phyloP scores from a whole-genome alignment of 2,329 filamentous ascomycete species.

The Pestalotiopsis sp. region DNA sequence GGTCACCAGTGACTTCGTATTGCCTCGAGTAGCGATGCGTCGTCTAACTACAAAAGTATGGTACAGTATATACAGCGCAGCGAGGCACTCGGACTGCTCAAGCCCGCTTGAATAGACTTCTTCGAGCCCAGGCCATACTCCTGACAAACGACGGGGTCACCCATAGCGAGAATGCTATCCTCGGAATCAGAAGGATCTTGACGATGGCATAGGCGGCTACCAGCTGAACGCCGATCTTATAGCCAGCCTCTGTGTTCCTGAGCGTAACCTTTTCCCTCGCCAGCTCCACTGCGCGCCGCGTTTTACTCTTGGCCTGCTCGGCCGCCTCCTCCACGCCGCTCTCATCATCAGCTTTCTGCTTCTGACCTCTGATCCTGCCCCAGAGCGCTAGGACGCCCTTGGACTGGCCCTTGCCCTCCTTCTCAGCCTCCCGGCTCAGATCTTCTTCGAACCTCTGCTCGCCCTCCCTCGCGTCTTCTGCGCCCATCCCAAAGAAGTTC shows the following conservation, averaged over 20 bases:
- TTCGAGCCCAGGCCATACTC: constrained; percentile 50
- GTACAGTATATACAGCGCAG: neutral
- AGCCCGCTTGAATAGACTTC: constrained; percentile 24
- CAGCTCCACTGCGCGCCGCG: constrained; percentile 23
- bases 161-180: constrained; percentile 81
- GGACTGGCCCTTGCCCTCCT: constrained; percentile 20
- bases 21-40: neutral
- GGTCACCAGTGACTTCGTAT: neutral
- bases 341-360: constrained; percentile 23
- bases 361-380: constrained; percentile 36
- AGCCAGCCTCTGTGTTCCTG: constrained; percentile 36
- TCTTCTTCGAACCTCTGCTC: constrained; percentile 22
- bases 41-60: neutral
- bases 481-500: constrained; percentile 74
- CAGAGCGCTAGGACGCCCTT: constrained; percentile 24
- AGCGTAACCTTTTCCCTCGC: constrained; percentile 27
- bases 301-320: constrained; percentile 19
- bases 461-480: constrained; percentile 24
- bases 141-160: constrained; percentile 91
- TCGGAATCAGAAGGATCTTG: constrained; percentile 78
- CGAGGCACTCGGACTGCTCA: neutral
- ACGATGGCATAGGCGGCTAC: constrained; percentile 90
- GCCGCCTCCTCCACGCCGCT: constrained; percentile 18
- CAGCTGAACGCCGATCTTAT: constrained; percentile 67
- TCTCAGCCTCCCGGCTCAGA: constrained; percentile 30